phyloP scores from a whole-genome alignment of 257 asterid species.

The Coffea eugenioides region DNA sequence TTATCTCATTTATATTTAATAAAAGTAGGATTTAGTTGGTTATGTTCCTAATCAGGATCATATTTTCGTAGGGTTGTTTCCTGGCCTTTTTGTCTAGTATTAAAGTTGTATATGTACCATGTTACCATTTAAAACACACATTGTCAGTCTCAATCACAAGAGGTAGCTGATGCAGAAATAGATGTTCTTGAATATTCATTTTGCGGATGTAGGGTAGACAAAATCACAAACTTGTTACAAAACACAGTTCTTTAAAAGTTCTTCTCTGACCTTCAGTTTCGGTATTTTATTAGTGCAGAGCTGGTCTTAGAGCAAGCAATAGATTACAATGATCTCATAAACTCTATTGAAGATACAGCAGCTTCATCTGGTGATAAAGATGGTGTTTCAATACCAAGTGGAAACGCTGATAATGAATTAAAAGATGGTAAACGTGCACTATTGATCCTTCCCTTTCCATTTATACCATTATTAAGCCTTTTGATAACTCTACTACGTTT shows the following conservation, averaged over 20 bases:
- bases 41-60: no score
- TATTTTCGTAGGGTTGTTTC: no score
- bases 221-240: not conserved
- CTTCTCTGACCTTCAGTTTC: conserved; percentile 13
- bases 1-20: no score
- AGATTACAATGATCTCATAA: conserved; percentile 85
- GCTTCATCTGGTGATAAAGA: conserved; percentile 32
- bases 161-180: not conserved
- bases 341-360: conserved; percentile 42
- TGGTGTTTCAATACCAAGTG: conserved; percentile 21
- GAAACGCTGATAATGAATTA: conserved; percentile 27
- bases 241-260: not conserved
- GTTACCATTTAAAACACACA: no score
- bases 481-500: not conserved
- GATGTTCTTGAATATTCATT: not conserved
- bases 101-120: no score
- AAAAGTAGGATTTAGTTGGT: no score
- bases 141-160: not conserved
- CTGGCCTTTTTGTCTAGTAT: no score
- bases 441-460: not conserved
- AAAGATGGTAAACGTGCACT: conserved; percentile 38
- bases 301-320: conserved; percentile 70
- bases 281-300: conserved; percentile 65
- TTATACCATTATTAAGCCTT: no score
- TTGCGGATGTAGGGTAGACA: not conserved